These are phyloP conservation scores for Ceratocystiopsis sp. DNA, from an alignment of 2,329 filamentous ascomycete species.

Conservation along the genomic window DNA sequence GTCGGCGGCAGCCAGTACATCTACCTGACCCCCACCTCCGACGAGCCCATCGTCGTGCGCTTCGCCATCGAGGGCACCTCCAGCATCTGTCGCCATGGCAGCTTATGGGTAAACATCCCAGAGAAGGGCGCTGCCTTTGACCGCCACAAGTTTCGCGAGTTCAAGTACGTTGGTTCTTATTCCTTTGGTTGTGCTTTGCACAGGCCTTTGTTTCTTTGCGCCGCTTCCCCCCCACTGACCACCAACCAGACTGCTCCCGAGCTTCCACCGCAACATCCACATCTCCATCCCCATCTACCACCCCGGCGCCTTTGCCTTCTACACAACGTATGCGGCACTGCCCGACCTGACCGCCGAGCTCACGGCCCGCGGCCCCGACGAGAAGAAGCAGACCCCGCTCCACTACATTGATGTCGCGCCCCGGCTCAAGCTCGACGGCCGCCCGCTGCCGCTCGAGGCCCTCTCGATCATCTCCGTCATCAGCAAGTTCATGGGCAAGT, in stretches of 20 bases:
- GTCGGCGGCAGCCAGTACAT: constrained; percentile 71
- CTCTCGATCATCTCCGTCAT: constrained; percentile 86
- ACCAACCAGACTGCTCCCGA: constrained; percentile 53
- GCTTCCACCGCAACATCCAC: constrained; percentile 83
- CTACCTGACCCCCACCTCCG: constrained; percentile 62
- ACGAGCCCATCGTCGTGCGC: constrained; percentile 60
- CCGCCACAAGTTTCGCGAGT: constrained; percentile 67
- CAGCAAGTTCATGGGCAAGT: constrained; percentile 95
- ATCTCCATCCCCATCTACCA: constrained; percentile 74
- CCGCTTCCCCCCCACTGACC: too few relatives aligned
- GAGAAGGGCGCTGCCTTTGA: constrained; percentile 57
- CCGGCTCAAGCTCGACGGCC: constrained; percentile 53
- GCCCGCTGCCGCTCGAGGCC: constrained; percentile 64
- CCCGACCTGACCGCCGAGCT: constrained; percentile 53
- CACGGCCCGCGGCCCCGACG: constrained; percentile 26
- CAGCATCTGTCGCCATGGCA: constrained; percentile 87
- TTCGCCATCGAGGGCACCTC: constrained; percentile 91
- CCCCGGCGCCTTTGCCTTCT: constrained; percentile 84
- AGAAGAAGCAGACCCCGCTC: constrained; percentile 50
- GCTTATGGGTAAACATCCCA: constrained; percentile 92
- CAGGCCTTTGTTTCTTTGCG: too few relatives aligned
- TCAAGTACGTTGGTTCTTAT: constrained; percentile 46
- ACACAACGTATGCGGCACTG: constrained; percentile 78
- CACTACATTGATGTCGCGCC: constrained; percentile 95
- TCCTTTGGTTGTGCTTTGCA: too few relatives aligned